These are phyloP conservation scores for Peronosclerospora sorghi DNA, from an alignment of 352 stramenopile genomes.

Conservation along the genomic window DNA sequence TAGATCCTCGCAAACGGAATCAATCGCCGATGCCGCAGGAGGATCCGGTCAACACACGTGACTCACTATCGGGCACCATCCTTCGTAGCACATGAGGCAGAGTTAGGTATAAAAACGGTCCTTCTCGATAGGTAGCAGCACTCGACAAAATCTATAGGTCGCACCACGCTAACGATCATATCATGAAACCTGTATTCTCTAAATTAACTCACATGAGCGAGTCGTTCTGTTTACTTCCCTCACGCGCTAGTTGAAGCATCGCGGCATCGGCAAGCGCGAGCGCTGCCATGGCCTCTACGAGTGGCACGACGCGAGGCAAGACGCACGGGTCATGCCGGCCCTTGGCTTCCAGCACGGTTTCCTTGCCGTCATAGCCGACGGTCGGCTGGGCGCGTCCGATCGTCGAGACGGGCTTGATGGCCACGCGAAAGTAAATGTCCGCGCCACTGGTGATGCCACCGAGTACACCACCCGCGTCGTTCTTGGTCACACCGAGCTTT, in stretches of 20 bases:
- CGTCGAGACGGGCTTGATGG: constrained; percentile 98
- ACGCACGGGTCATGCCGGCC: constrained; percentile 98
- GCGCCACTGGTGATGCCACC: constrained; percentile 97
- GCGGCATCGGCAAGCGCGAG: constrained; percentile 92
- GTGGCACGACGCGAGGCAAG: constrained; percentile 92
- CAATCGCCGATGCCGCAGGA: background rate
- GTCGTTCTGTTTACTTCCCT: constrained; percentile 59
- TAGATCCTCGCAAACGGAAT: constrained; percentile 6
- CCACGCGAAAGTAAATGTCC: constrained; percentile 96
- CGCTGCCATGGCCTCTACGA: constrained; percentile 97
- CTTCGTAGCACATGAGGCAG: too few relatives aligned
- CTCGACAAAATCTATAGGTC: too few relatives aligned
- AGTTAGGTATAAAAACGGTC: too few relatives aligned
- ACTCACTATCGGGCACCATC: too few relatives aligned
- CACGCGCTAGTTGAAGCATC: constrained; percentile 92
- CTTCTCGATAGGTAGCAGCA: too few relatives aligned
- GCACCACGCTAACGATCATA: too few relatives aligned
- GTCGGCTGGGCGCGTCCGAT: constrained; percentile 93
- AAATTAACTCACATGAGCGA: too few relatives aligned
- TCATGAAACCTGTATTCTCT: too few relatives aligned
- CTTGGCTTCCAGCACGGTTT: constrained; percentile 94
- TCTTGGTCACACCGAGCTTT: constrained; percentile 72
- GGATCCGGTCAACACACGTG: too few relatives aligned
- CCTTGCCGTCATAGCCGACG: constrained; percentile 91
- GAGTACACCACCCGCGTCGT: constrained; percentile 90